Evolutionary conservation across 2,329 filamentous ascomycete genomes (phyloP), one percentile per base, ranked within the genome.

Genomic region (Plenodomus tracheiphilus): DNA sequence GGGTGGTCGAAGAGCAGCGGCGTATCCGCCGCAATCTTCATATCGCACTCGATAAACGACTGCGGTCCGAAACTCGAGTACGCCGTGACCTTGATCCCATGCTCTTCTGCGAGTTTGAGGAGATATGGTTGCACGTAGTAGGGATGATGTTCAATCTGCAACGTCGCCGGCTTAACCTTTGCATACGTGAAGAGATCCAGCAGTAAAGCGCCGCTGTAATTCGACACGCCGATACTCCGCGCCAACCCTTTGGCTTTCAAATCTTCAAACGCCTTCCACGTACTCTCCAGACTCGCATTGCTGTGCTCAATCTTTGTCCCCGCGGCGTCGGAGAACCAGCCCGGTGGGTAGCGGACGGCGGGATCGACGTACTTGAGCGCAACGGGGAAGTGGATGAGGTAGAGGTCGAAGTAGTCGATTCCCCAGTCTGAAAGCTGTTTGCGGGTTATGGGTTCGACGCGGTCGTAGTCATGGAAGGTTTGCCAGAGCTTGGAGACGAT

Each of bases 401-500:
- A 72, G n/a, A 71, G 59, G 55, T 72, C 69, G 47, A 72, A 72
- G 62, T 72, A 71, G 51, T 72, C 69, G 38, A 72, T 49, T 30
- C 64, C 67, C 66, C 65, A 69, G 53, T 70, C 69, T 15, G 59
- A 61, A 38, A 72, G 64, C 53, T 72, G 69, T 59, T 84, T 82
- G 54, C 92, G 85, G 76, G 92, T 88, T 69, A 86, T 86, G 73
- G 84, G 84, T 74, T 79, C 82, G 69, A 94, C 91, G 62, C 82
- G 81, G 61, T 93, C 86, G 62, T 80, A 81, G 66, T 93, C 87
- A 79, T 96, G 90, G 83, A 91, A 96, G 59, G 86, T 86, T 79
- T 93, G 91, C 91, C 91, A 96, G 49, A 96, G 86, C 81, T 96
- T 96, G 75, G 87, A 91, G 58, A 92, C 89, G 69, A 96, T 85